Percentiles rank a stretch among this genome's conserved stretches.
These are phyloP conservation scores for Apophysomyces elegans DNA, from an alignment of 371 early-diverging fungal genomes.

Conservation along the genomic window DNA sequence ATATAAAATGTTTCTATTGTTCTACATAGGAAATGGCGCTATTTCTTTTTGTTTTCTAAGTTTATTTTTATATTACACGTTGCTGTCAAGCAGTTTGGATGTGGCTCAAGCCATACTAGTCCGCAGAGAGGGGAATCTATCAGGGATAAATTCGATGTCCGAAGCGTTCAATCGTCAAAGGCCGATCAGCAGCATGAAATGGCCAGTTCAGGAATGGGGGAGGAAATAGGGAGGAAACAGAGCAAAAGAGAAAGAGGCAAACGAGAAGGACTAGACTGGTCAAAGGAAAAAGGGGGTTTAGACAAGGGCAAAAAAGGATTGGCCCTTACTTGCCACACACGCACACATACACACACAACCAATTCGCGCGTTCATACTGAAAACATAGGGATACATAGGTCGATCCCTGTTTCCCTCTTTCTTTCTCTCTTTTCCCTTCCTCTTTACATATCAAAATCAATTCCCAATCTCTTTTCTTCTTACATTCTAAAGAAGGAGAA, in stretches of 20 bases:
- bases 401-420: neutral
- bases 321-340: conserved; percentile 11
- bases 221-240: neutral
- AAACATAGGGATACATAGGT: neutral
- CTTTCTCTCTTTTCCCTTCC: neutral
- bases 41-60: too few relatives aligned
- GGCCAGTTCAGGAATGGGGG: conserved; percentile 6
- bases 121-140: neutral
- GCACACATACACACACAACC: too few relatives aligned
- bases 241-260: neutral
- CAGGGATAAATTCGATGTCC: neutral
- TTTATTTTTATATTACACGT: too few relatives aligned
- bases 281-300: neutral
- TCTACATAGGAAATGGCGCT: too few relatives aligned
- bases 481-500: neutral
- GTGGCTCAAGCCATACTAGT: neutral
- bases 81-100: too few relatives aligned
- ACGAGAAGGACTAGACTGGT: neutral
- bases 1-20: too few relatives aligned
- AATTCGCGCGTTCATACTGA: conserved; percentile 4
- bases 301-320: neutral
- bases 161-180: neutral
- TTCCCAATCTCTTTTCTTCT: neutral
- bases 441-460: neutral
- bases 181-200: neutral